Percentiles rank a stretch among this genome's conserved stretches.
phyloP scores from a whole-genome alignment of 176 grass and related monocot species.

The Coix lacrymajobi region DNA sequence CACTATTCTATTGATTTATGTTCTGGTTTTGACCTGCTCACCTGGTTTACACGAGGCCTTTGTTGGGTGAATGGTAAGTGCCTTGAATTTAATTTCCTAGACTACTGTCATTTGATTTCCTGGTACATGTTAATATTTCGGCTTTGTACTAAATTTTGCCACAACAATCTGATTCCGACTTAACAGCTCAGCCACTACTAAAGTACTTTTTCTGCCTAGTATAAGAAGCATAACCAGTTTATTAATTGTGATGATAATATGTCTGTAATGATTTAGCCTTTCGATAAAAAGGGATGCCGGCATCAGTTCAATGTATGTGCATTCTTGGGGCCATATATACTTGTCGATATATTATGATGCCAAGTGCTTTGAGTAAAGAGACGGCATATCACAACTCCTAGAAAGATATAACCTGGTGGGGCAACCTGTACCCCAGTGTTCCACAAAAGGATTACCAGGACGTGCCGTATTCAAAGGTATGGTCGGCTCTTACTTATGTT shows the following conservation, averaged over 20 bases:
- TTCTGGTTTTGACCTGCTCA: neutral
- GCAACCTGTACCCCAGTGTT: conserved; percentile 45
- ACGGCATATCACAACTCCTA: conserved; percentile 31
- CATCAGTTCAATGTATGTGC: conserved; percentile 32
- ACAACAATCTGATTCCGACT: neutral
- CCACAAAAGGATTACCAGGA: conserved; percentile 45
- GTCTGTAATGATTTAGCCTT: conserved; percentile 7
- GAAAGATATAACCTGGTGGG: conserved; percentile 50
- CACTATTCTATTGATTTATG: neutral
- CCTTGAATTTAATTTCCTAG: conserved; percentile 3
- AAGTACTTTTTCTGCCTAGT: neutral
- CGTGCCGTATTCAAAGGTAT: conserved; percentile 35
- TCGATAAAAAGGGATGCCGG: conserved; percentile 13
- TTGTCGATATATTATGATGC: conserved; percentile 26
- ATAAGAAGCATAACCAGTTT: neutral
- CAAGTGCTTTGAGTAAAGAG: conserved; percentile 62
- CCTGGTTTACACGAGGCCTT: neutral
- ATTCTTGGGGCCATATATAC: conserved; percentile 19
- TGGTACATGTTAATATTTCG: neutral
- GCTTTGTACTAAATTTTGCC: neutral
- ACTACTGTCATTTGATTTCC: neutral
- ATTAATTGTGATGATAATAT: conserved; percentile 7
- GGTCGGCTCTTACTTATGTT: conserved; percentile 28
- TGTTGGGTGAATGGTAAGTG: conserved; percentile 8
- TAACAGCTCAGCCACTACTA: neutral